phyloP scores from a whole-genome alignment of 108 stramenopile genomes.

The Fistulifera pelliculosa region DNA sequence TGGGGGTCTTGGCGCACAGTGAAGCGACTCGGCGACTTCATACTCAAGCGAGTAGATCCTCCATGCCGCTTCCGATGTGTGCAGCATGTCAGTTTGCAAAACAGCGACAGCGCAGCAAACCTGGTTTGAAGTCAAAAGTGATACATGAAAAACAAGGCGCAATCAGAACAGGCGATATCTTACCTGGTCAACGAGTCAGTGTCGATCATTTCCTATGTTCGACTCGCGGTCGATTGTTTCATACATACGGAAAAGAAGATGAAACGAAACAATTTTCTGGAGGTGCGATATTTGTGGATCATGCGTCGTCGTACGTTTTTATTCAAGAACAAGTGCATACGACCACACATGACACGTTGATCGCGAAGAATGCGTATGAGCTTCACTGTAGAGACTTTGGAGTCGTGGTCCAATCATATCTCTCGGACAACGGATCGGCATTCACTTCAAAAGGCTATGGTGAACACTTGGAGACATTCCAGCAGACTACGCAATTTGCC shows the following conservation, averaged over 20 bases:
- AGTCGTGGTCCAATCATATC: constrained; percentile 1
- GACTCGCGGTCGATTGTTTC: neutral
- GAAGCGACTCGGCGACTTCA: constrained; percentile 4
- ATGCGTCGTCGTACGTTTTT: neutral
- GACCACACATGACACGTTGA: constrained; percentile 6
- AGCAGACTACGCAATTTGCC: constrained; percentile 1
- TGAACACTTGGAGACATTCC: neutral
- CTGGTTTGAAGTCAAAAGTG: neutral
- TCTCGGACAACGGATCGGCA: constrained; percentile 15
- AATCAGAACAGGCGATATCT: constrained; percentile 2
- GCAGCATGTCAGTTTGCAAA: constrained; percentile 17
- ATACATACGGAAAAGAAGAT: neutral
- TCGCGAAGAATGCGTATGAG: constrained; percentile 7
- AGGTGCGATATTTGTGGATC: constrained; percentile 3
- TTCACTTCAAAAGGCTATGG: constrained; percentile 12
- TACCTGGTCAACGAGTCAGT: constrained; percentile 7
- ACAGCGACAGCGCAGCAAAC: constrained; percentile 6
- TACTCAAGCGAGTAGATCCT: neutral
- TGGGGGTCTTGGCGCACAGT: constrained; percentile 4
- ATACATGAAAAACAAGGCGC: neutral
- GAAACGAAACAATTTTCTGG: neutral
- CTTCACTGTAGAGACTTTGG: constrained; percentile 7
- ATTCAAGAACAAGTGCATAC: constrained; percentile 3
- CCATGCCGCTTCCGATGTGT: constrained; percentile 1
- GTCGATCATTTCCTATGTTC: constrained; percentile 5